Percentiles rank a stretch among this genome's conserved stretches.
These are phyloP conservation scores for Allium sativum DNA, from an alignment of 106 monocot species.

Conservation along the genomic window DNA sequence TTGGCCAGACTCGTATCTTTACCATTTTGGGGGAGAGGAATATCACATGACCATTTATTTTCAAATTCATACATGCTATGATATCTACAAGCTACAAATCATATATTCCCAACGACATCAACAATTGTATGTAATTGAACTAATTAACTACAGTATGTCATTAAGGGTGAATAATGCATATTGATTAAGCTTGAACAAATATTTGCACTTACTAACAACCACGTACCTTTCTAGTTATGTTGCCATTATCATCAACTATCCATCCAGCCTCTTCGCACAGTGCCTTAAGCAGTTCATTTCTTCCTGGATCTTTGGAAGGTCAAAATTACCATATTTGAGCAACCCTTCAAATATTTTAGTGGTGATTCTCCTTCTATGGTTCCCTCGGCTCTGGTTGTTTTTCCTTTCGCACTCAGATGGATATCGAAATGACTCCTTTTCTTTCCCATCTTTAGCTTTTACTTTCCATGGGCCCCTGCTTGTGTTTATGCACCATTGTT, in stretches of 20 bases:
- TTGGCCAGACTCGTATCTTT: neutral
- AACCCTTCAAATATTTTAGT: constrained; percentile 5
- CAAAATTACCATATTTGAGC: neutral
- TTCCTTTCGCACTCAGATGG: constrained; percentile 3
- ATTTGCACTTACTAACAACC: too few relatives aligned
- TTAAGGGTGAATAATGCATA: too few relatives aligned
- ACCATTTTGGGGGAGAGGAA: neutral
- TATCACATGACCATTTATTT: neutral
- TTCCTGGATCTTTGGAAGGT: constrained; percentile 1
- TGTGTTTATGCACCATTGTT: constrained; percentile 1
- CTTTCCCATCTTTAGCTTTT: neutral
- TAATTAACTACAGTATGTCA: too few relatives aligned
- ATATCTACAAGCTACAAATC: too few relatives aligned
- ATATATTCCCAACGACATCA: too few relatives aligned
- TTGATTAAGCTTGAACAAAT: too few relatives aligned
- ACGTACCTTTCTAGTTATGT: constrained; percentile 4
- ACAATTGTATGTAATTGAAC: too few relatives aligned
- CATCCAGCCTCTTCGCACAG: constrained; percentile 10
- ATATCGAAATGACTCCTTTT: neutral
- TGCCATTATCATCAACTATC: constrained; percentile 6
- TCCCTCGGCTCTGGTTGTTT: constrained; percentile 2
- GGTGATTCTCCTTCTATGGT: neutral
- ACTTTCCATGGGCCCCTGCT: constrained; percentile 6
- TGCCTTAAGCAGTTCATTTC: constrained; percentile 9
- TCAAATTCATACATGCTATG: too few relatives aligned